Evolutionary conservation across 164 flowering plant species (phyloP).

Genomic region (Dillenia turbinata): DNA sequence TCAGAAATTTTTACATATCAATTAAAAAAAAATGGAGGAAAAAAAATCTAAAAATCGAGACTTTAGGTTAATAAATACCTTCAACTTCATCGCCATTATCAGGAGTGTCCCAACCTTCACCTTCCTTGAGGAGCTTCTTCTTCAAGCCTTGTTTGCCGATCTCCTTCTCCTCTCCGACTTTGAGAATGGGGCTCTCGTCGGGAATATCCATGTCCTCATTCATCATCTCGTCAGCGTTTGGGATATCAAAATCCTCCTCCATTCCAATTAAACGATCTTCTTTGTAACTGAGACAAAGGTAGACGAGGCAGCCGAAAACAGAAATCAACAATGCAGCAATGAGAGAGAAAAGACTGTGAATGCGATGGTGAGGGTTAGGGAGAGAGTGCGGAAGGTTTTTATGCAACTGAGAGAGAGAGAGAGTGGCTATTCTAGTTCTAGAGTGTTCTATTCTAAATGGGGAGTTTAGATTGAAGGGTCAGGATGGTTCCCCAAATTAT

Average conservation of each 20-base stretch:
- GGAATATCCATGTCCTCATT: constrained; percentile 33
- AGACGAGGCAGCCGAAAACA: too few relatives aligned
- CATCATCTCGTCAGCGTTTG: constrained; percentile 27
- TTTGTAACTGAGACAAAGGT: too few relatives aligned
- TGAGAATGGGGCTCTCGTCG: constrained; percentile 41
- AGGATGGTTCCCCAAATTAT: too few relatives aligned
- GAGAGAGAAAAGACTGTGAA: too few relatives aligned
- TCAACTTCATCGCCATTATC: constrained; percentile 85
- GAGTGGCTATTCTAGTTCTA: too few relatives aligned
- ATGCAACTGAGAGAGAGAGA: too few relatives aligned
- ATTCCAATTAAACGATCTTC: constrained; percentile 9
- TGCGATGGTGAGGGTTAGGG: too few relatives aligned
- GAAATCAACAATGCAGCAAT: too few relatives aligned
- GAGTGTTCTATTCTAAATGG: too few relatives aligned
- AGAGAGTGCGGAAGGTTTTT: too few relatives aligned
- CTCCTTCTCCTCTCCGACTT: constrained; percentile 94
- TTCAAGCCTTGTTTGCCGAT: constrained; percentile 75
- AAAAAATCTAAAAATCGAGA: not conserved
- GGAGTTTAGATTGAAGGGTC: too few relatives aligned
- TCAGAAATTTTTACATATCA: not conserved
- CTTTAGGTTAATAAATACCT: constrained; percentile 33
- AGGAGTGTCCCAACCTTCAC: constrained; percentile 81
- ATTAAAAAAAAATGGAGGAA: not conserved
- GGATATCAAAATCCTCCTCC: constrained; percentile 48
- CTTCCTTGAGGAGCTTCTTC: constrained; percentile 89